Percentiles rank a stretch among this genome's conserved stretches.
phyloP scores from a whole-genome alignment of 345 rosid species.

The Diplotaxis tenuifolia region DNA sequence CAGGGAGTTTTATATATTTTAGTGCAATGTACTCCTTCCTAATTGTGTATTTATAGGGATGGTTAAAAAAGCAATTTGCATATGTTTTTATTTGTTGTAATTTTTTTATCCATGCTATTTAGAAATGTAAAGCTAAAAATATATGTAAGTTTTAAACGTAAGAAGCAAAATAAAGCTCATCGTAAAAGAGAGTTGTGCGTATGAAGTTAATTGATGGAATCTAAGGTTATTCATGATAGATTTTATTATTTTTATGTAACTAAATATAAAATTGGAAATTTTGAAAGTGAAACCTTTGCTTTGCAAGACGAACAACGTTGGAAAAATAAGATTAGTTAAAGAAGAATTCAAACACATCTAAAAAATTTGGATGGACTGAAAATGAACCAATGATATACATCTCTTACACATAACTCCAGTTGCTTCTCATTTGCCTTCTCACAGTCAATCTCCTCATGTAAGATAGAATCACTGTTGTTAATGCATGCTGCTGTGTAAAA shows the following conservation, averaged over 20 bases:
- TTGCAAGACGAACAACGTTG: neutral
- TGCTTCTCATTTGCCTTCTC: slow-evolving; percentile 60
- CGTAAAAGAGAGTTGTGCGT: too few relatives aligned
- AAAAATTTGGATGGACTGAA: neutral
- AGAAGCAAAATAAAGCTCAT: too few relatives aligned
- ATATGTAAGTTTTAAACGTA: too few relatives aligned
- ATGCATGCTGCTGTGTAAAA: slow-evolving; percentile 6
- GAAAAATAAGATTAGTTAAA: neutral
- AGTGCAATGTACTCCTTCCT: too few relatives aligned
- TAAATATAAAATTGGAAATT: neutral
- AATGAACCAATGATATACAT: neutral
- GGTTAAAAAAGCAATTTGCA: too few relatives aligned
- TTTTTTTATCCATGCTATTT: too few relatives aligned
- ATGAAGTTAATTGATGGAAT: neutral
- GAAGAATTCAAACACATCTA: neutral
- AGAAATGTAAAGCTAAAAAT: too few relatives aligned
- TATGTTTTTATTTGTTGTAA: too few relatives aligned
- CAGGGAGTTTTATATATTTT: too few relatives aligned
- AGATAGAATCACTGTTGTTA: slow-evolving; percentile 32
- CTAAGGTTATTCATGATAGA: neutral
- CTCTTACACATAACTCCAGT: slow-evolving; percentile 50
- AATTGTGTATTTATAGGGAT: too few relatives aligned
- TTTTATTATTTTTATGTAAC: neutral
- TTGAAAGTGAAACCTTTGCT: neutral
- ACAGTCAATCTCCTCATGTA: slow-evolving; percentile 54